Percentiles rank a stretch among this genome's conserved stretches.
Evolutionary conservation across 192 early-diverging fungal species (phyloP).

Genomic region (Coemansia sp.): DNA sequence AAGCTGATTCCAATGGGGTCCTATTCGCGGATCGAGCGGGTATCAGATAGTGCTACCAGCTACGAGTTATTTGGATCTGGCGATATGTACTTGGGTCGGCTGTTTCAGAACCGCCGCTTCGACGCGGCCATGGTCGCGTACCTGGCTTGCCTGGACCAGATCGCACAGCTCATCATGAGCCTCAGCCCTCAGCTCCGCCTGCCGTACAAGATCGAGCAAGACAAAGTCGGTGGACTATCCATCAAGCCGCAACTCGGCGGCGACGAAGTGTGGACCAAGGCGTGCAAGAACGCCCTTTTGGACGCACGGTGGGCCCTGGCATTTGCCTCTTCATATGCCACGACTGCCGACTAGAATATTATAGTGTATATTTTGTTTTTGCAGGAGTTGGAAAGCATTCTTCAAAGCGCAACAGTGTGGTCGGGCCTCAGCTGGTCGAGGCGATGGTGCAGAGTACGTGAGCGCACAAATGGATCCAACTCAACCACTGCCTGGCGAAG

Average conservation of each 20-base stretch:
- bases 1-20: slow-evolving; percentile 90
- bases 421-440: slow-evolving; percentile 31
- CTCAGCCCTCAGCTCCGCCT: slow-evolving; percentile 75
- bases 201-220: slow-evolving; percentile 90
- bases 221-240: slow-evolving; percentile 83
- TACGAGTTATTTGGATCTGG: slow-evolving; percentile 92
- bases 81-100: slow-evolving; percentile 73
- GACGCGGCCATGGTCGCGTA: slow-evolving; percentile 89
- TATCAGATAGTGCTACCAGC: slow-evolving; percentile 65
- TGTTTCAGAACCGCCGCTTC: slow-evolving; percentile 85
- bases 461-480: slow-evolving; percentile 60
- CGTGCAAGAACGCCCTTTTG: slow-evolving; percentile 86
- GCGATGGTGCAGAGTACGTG: slow-evolving; percentile 58
- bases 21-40: slow-evolving; percentile 88
- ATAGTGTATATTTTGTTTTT: not conserved
- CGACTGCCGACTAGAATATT: not conserved
- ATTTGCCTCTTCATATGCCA: slow-evolving; percentile 61
- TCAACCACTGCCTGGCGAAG: slow-evolving; percentile 44
- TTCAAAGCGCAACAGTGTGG: slow-evolving; percentile 14
- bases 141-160: slow-evolving; percentile 86
- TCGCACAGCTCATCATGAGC: slow-evolving; percentile 80
- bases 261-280: slow-evolving; percentile 92
- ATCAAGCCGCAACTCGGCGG: slow-evolving; percentile 88
- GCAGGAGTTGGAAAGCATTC: not conserved
- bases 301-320: slow-evolving; percentile 90